These are phyloP conservation scores for Phoenix dactylifera DNA, from an alignment of 176 grass and related monocot genomes.

Conservation along the genomic window DNA sequence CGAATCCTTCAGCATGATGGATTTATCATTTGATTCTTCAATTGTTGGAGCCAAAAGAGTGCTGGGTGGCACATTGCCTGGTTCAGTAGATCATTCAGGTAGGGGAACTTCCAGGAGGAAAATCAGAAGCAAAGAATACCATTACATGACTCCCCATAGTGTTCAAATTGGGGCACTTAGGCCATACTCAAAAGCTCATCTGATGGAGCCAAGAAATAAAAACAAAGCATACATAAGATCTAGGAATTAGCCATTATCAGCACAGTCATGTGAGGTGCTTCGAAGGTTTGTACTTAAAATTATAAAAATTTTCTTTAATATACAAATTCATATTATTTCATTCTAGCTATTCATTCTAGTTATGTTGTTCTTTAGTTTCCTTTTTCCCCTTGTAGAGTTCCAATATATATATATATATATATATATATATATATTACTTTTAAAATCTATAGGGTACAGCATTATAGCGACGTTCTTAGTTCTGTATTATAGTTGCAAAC, in stretches of 20 bases:
- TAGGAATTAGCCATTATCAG: slow-evolving; percentile 37
- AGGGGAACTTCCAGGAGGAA: slow-evolving; percentile 35
- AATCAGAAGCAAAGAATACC: slow-evolving; percentile 30
- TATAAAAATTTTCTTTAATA: too few species aligned
- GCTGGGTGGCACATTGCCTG: slow-evolving; percentile 24
- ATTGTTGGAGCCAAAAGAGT: slow-evolving; percentile 39
- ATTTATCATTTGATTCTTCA: slow-evolving; percentile 42
- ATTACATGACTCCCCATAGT: slow-evolving; percentile 42
- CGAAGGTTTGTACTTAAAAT: too few species aligned
- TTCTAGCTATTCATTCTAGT: too few species aligned
- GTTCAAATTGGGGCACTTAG: slow-evolving; percentile 63
- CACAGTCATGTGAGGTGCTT: slow-evolving; percentile 35
- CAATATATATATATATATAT: too few species aligned
- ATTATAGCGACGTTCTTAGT: too few species aligned
- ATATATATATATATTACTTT: too few species aligned
- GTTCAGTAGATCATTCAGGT: slow-evolving; percentile 43
- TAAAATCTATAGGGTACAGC: too few species aligned
- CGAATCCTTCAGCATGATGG: slow-evolving; percentile 14
- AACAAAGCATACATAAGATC: slow-evolving; percentile 39
- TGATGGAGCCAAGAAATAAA: slow-evolving; percentile 52
- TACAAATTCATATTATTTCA: too few species aligned
- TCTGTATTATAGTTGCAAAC: too few species aligned
- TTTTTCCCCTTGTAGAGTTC: too few species aligned
- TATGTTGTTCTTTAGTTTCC: too few species aligned
- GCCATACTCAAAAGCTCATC: slow-evolving; percentile 46